Evolutionary conservation across 306 rosid genomes (phyloP).

Genomic region (Lathyrus oleraceus): DNA sequence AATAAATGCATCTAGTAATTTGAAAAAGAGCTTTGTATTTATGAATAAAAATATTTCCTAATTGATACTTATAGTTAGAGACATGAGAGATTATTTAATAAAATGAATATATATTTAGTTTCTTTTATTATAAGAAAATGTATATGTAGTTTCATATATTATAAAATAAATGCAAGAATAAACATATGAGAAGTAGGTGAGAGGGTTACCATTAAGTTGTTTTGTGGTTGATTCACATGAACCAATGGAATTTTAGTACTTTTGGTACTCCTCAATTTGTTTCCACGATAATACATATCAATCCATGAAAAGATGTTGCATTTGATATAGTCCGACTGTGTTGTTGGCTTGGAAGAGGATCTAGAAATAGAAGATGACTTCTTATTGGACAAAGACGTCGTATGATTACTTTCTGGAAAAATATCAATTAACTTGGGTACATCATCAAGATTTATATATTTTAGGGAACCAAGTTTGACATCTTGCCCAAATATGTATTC

Average conservation of each 20-base stretch:
- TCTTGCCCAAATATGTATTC: constrained; percentile 16
- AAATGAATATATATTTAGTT: too few species aligned
- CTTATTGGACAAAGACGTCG: neutral
- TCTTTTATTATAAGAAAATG: too few species aligned
- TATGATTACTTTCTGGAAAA: neutral
- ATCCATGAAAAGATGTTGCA: neutral
- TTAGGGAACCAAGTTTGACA: neutral
- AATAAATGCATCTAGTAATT: too few species aligned
- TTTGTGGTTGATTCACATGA: neutral
- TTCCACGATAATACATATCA: neutral
- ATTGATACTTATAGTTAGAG: too few species aligned
- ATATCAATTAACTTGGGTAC: neutral
- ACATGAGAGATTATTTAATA: too few species aligned
- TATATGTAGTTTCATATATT: too few species aligned
- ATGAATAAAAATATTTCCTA: too few species aligned
- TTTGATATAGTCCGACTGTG: neutral
- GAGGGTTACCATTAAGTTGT: neutral
- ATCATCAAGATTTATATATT: rapidly evolving
- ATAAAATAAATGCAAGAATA: neutral
- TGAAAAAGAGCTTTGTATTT: too few species aligned
- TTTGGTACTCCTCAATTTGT: neutral
- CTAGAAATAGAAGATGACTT: neutral
- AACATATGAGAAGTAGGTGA: neutral
- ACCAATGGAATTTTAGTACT: neutral
- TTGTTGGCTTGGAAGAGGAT: neutral